Conservation (phyloP, 2,329 filamentous ascomycete species). For the Ophiocordyceps sinensis region DNA sequence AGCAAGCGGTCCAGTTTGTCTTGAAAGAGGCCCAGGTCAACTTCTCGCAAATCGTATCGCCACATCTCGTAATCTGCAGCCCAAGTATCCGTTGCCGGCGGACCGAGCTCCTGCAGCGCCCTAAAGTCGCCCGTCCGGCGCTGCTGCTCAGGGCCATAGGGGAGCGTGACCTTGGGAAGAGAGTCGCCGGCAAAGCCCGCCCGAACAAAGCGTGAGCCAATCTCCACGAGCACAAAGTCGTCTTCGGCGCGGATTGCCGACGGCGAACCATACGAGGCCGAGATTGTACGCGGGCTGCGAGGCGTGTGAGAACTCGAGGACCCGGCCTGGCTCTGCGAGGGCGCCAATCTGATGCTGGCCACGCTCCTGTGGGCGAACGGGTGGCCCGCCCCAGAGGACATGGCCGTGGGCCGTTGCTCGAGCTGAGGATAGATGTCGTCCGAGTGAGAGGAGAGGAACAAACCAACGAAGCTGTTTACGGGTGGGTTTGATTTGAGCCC, state of each 20-base stretch:
- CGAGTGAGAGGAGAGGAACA: background rate
- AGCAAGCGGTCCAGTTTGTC: constrained; percentile 78
- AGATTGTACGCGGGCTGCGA: constrained; percentile 23
- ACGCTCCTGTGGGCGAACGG: constrained; percentile 43
- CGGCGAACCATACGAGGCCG: constrained; percentile 43
- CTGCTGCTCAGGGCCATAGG: constrained; percentile 62
- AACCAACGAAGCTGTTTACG: background rate
- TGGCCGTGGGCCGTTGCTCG: constrained; percentile 8
- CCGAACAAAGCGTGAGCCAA: constrained; percentile 65
- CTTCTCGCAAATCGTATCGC: constrained; percentile 54
- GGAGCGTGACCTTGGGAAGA: constrained; percentile 53
- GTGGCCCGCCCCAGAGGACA: constrained; percentile 29
- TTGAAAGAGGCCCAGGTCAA: constrained; percentile 66
- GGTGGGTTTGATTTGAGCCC: background rate
- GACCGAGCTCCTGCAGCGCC: constrained; percentile 43
- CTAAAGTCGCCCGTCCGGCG: constrained; percentile 72
- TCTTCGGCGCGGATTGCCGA: constrained; percentile 60
- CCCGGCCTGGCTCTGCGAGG: constrained; percentile 16
- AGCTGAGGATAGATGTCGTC: background rate
- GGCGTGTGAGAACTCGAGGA: constrained; percentile 47
- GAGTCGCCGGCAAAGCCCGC: constrained; percentile 81
- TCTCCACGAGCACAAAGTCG: constrained; percentile 68
- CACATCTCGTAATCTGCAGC: constrained; percentile 60
- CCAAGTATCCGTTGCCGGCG: constrained; percentile 39
- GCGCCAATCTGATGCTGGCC: constrained; percentile 37